phyloP scores from a whole-genome alignment of 805 yeast genomes.

The Ogataea parapolymorpha region DNA sequence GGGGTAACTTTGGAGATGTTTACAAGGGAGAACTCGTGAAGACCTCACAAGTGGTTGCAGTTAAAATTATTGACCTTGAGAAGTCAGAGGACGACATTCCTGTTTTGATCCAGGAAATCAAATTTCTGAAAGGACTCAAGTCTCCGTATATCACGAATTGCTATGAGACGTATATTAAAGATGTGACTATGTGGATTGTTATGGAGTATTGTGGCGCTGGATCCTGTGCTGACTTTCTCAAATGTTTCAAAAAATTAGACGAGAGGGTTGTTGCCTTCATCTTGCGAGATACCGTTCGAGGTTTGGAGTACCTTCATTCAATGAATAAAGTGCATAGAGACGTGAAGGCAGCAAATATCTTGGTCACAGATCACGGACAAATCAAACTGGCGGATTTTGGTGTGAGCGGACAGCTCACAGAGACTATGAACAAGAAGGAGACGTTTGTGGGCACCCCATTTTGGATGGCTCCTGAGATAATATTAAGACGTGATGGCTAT shows the following conservation, averaged over 20 bases:
- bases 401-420: constrained; percentile 76
- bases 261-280: constrained; percentile 65
- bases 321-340: constrained; percentile 84
- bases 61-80: constrained; percentile 84
- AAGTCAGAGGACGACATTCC: constrained; percentile 72
- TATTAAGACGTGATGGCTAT: constrained; percentile 55
- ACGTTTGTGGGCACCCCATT: constrained; percentile 95
- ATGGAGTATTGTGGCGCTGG: constrained; percentile 98
- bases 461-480: constrained; percentile 99
- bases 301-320: constrained; percentile 71
- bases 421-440: constrained; percentile 48
- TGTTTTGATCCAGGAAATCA: constrained; percentile 71
- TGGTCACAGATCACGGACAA: constrained; percentile 63
- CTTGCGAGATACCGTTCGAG: constrained; percentile 59
- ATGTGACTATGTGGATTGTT: constrained; percentile 75
- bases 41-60: constrained; percentile 58
- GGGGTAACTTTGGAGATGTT: constrained; percentile 87
- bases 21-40: constrained; percentile 48
- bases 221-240: constrained; percentile 74
- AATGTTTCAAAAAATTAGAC: constrained; percentile 46
- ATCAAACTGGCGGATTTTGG: constrained; percentile 93
- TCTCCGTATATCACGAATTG: constrained; percentile 68
- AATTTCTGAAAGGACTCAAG: constrained; percentile 61
- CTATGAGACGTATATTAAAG: constrained; percentile 59
- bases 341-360: constrained; percentile 84